Base-by-base conservation (phyloP, 768 basidiomycete genomes). In the Leccinellum luteum region DNA sequence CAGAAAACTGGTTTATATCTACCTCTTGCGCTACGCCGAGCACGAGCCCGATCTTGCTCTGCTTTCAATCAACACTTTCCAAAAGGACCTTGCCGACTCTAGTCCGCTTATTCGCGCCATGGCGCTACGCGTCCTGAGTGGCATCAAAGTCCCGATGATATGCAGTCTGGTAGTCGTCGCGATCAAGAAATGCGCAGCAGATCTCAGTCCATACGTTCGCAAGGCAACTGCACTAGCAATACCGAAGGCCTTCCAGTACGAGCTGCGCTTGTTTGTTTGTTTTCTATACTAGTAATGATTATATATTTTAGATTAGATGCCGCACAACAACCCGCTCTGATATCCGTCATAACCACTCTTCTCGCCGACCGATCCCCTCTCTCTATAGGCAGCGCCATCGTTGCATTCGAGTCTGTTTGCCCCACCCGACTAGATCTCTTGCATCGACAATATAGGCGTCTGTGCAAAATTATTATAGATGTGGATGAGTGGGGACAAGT, bases 401-500 rank as follows among this genome's bases (percentile, higher is more conserved):
- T 87, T 12, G 94, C 97, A 0, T 97, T 97, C 67, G 83, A 89
- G 58, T 80, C 84, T 0, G 82, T 98, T n/a, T 94, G 92, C 67
- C 92, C 94, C 0, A 87, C 89, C 0, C 81, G 89, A 47, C 81
- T 95, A 13, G 93, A 96, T 66, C 83, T 97, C 13, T 73, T 99
- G 2, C 97, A 99, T 66, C 81, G 81, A 17, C 91, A 97, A 63
- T 99, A 91, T 65, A 80, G 95, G 23, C 84, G 91, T 27, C 76
- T 94, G 30, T 97, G 94, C 68, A 80, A 81, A 44, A 77, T 90
- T n/a, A 76, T 98, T 3, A 80, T 93, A 32, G 94, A 99, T 65
- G 86, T 89, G 4, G 97, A 99, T 65, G 96, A 97, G 70, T 99
- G 97, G 97, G 94, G 94, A 0, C 97, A 98, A 71, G 83, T 89